These are phyloP conservation scores for Prototheca wickerhamii DNA, from an alignment of 163 green algal species.

Conservation along the genomic window DNA sequence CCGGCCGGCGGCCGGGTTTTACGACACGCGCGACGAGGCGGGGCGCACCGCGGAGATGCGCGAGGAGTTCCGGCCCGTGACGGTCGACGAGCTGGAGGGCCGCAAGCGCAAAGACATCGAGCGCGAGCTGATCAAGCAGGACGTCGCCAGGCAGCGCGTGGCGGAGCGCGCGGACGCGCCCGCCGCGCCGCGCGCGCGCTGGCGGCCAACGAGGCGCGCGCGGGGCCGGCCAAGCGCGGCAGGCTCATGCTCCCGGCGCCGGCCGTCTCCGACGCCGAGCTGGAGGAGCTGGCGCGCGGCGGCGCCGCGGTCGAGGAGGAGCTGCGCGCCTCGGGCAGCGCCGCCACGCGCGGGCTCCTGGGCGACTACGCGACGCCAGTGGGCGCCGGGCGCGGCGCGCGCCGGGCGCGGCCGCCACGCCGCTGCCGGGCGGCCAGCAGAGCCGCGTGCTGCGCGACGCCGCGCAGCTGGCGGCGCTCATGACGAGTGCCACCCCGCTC, in stretches of 20 bases:
- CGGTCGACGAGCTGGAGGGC: conserved; percentile 84
- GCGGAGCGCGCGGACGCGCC: conserved; percentile 57
- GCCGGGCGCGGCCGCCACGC: not conserved
- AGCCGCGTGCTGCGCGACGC: conserved; percentile 73
- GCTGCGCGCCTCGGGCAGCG: conserved; percentile 45
- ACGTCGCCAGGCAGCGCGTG: conserved; percentile 64
- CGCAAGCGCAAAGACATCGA: conserved; percentile 76
- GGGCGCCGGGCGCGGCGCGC: conserved; percentile 14
- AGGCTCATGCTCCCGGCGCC: conserved; percentile 92
- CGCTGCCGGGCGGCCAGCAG: conserved; percentile 16
- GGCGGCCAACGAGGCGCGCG: conserved; percentile 58
- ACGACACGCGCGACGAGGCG: conserved; percentile 73
- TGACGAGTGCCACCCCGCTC: conserved; percentile 69
- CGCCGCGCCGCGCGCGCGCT: conserved; percentile 50
- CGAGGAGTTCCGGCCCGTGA: conserved; percentile 76
- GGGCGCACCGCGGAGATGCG: conserved; percentile 50
- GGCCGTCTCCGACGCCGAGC: conserved; percentile 59
- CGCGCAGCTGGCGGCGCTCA: conserved; percentile 67
- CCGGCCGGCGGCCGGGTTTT: conserved; percentile 79
- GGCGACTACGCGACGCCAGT: conserved; percentile 68
- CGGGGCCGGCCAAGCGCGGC: conserved; percentile 26
- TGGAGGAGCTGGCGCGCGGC: conserved; percentile 15
- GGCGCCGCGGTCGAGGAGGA: conserved; percentile 27
- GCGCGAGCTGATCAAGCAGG: conserved; percentile 70
- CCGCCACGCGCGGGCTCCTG: conserved; percentile 72